These are phyloP conservation scores for Rhodotorula paludigena DNA, from an alignment of 768 basidiomycete genomes.

Conservation along the genomic window DNA sequence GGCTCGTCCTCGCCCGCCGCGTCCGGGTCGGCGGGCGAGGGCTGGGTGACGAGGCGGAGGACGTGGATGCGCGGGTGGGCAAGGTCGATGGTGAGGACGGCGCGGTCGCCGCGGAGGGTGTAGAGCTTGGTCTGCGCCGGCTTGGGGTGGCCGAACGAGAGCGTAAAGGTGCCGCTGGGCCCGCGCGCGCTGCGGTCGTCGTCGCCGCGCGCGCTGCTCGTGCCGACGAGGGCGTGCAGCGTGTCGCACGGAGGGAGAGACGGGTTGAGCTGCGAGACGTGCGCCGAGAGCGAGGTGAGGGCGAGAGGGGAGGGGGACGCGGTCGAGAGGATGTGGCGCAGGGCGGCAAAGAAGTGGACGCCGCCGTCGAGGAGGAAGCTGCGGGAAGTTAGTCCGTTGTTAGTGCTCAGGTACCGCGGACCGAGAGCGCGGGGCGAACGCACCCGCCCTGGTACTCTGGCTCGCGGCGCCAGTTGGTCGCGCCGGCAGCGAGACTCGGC, in stretches of 20 bases:
- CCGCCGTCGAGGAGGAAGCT: slow-evolving; percentile 65
- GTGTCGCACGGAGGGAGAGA: slow-evolving; percentile 77
- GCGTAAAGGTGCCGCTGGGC: slow-evolving; percentile 52
- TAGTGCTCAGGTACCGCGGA: neutral
- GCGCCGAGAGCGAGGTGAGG: slow-evolving; percentile 58
- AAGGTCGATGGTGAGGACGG: slow-evolving; percentile 53
- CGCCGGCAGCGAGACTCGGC: neutral
- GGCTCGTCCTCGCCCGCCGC: slow-evolving; percentile 45
- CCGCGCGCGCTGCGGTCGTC: no score
- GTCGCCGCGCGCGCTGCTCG: no score
- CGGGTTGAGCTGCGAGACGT: slow-evolving; percentile 64
- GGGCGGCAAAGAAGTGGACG: slow-evolving; percentile 58
- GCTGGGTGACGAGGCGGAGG: slow-evolving; percentile 29
- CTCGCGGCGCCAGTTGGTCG: slow-evolving; percentile 62
- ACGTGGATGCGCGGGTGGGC: slow-evolving; percentile 50
- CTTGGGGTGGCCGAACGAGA: slow-evolving; percentile 62
- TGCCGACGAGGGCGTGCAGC: slow-evolving; percentile 51
- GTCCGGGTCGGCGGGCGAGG: neutral
- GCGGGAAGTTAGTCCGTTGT: neutral
- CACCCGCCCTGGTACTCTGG: slow-evolving; percentile 57
- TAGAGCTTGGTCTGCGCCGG: slow-evolving; percentile 48
- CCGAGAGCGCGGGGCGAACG: neutral
- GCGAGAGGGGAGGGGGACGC: slow-evolving; percentile 50
- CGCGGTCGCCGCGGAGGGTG: slow-evolving; percentile 61
- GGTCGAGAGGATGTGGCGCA: slow-evolving; percentile 44